Evolutionary conservation across 805 yeast genomes (phyloP).

Genomic region (Lachancea dasiensis): DNA sequence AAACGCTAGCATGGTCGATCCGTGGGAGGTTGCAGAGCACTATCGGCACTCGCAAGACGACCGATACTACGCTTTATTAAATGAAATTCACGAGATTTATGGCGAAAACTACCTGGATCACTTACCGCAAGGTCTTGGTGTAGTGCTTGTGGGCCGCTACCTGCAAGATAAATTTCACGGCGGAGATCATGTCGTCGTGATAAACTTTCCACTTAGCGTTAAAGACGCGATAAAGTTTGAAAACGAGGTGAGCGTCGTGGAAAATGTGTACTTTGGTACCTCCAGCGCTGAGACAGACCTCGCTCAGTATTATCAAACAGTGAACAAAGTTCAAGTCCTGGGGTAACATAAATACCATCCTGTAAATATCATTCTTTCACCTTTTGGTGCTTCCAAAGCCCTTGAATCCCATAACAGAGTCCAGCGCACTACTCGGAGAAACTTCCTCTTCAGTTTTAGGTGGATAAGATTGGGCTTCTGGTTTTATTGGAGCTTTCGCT

Average conservation of each 20-base stretch:
- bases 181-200: constrained; percentile 44
- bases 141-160: constrained; percentile 30
- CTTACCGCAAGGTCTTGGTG: constrained; percentile 35
- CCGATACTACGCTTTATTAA: constrained; percentile 47
- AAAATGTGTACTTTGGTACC: constrained; percentile 32
- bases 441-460: constrained; percentile 11
- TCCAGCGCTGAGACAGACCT: constrained; percentile 38
- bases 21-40: constrained; percentile 41
- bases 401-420: constrained; percentile 52
- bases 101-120: constrained; percentile 24
- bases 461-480: too few species aligned
- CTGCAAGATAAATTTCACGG: constrained; percentile 24
- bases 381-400: constrained; percentile 48
- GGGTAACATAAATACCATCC: constrained; percentile 8
- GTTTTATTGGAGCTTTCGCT: too few species aligned
- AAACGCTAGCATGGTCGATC: constrained; percentile 40
- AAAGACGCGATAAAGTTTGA: constrained; percentile 70
- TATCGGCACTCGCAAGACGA: constrained; percentile 42
- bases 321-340: constrained; percentile 41
- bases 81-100: constrained; percentile 32
- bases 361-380: constrained; percentile 11
- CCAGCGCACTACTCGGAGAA: constrained; percentile 27
- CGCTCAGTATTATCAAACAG: constrained; percentile 60
- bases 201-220: constrained; percentile 55
- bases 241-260: constrained; percentile 52